Conservation (phyloP, 441 rosid species). For the Croton setiger region DNA sequence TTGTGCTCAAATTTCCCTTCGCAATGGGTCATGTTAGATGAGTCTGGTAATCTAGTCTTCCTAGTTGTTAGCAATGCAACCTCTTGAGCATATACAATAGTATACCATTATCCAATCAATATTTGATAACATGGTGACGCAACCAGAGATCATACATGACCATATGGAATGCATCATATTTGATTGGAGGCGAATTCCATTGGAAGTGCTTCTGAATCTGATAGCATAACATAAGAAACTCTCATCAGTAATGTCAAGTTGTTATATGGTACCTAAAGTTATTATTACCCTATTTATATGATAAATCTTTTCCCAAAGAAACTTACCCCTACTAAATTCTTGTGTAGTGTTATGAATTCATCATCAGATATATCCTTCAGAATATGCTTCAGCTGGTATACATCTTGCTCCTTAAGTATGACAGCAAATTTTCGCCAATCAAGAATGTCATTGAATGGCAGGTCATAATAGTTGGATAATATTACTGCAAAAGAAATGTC, state of each 20-base stretch:
- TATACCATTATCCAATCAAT: constrained; percentile 35
- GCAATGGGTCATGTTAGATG: background rate
- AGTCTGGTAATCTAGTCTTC: constrained; percentile 25
- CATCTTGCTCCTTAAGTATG: constrained; percentile 69
- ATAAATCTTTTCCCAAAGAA: background rate
- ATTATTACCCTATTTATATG: too few species aligned
- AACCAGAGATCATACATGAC: constrained; percentile 94
- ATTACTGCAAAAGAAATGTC: constrained; percentile 52
- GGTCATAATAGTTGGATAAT: constrained; percentile 82
- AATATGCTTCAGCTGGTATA: constrained; percentile 72
- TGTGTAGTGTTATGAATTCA: constrained; percentile 59
- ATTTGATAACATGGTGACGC: constrained; percentile 84
- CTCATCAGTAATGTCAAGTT: constrained; percentile 10
- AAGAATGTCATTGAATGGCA: constrained; percentile 89
- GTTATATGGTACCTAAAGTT: background rate
- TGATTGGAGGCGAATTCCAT: constrained; percentile 83
- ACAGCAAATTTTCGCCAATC: constrained; percentile 78
- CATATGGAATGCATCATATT: constrained; percentile 89
- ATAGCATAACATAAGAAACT: constrained; percentile 22
- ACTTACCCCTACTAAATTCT: constrained; percentile 74
- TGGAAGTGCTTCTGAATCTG: constrained; percentile 96
- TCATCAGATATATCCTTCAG: constrained; percentile 69
- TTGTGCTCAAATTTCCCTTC: background rate
- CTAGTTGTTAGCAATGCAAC: constrained; percentile 20
- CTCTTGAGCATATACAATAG: constrained; percentile 12